A percentile compares a stretch with the other conserved stretches of the same genome.
Evolutionary conservation across 768 basidiomycete genomes (phyloP).

Genomic region (Suillus sp.): DNA sequence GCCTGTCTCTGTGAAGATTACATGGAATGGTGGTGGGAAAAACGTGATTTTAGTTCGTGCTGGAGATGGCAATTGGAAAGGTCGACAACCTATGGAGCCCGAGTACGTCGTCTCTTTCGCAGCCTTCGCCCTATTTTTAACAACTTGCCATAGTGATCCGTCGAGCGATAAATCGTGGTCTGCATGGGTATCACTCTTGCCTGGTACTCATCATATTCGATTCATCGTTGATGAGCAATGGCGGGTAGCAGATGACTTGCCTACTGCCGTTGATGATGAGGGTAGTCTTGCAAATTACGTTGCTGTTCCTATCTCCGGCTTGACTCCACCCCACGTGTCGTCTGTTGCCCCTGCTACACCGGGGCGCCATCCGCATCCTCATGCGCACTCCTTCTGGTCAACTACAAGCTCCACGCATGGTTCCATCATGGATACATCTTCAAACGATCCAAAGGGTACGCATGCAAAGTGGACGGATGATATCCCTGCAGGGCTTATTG

Average conservation of each 20-base stretch:
- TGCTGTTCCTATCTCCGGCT: constrained; percentile 43
- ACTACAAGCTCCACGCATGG: constrained; percentile 37
- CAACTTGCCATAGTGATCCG: constrained; percentile 25
- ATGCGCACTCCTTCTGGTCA: constrained; percentile 48
- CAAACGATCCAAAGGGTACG: constrained; percentile 32
- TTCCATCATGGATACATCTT: constrained; percentile 31
- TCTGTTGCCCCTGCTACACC: constrained; percentile 39
- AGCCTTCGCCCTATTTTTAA: constrained; percentile 21
- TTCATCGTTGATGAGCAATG: constrained; percentile 93
- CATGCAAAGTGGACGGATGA: constrained; percentile 68
- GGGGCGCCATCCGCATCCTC: constrained; percentile 30
- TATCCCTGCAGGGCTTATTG: constrained; percentile 76
- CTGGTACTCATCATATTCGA: constrained; percentile 92
- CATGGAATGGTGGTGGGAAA: constrained; percentile 67
- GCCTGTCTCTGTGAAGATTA: constrained; percentile 50
- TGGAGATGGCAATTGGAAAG: constrained; percentile 77
- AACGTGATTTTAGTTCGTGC: constrained; percentile 70
- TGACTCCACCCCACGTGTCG: constrained; percentile 35
- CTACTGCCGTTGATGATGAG: constrained; percentile 90
- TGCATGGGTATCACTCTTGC: constrained; percentile 58
- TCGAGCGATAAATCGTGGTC: constrained; percentile 39
- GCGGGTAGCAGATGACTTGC: constrained; percentile 77
- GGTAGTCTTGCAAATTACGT: constrained; percentile 95
- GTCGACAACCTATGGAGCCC: constrained; percentile 61
- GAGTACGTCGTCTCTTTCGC: constrained; percentile 48